Conservation (phyloP, 768 basidiomycete genomes). For the Ramaria sp. region DNA sequence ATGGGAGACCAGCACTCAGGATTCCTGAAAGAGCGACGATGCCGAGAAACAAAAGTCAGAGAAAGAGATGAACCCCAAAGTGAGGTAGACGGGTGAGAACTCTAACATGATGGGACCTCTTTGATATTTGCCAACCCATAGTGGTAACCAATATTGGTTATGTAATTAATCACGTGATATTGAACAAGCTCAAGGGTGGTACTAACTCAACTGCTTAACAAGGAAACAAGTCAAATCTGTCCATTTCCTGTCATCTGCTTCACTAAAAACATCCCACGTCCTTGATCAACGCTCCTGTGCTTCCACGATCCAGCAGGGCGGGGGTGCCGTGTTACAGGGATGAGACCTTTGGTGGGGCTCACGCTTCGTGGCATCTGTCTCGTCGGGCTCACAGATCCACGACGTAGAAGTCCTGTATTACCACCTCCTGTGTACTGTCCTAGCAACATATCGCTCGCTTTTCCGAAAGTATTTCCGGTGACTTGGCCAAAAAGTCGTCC, state of each 20-base stretch:
- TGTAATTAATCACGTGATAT: too few relatives aligned
- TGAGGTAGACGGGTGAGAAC: not conserved
- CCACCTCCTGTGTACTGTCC: conserved; percentile 20
- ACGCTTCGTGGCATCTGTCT: conserved; percentile 38
- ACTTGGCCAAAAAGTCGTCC: conserved; percentile 26
- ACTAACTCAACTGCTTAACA: too few relatives aligned
- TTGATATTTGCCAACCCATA: too few relatives aligned
- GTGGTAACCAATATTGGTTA: too few relatives aligned
- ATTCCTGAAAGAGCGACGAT: not conserved
- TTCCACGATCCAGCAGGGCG: conserved; percentile 65
- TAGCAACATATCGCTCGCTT: conserved; percentile 29
- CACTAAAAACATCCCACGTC: conserved; percentile 64
- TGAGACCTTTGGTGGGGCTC: conserved; percentile 65
- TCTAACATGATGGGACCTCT: too few relatives aligned
- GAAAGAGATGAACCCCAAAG: not conserved
- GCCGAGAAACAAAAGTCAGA: not conserved
- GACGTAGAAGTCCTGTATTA: conserved; percentile 47
- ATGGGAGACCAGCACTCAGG: not conserved
- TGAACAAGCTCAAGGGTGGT: too few relatives aligned
- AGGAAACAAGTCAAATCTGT: not conserved
- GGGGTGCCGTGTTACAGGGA: conserved; percentile 25
- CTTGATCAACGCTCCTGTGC: conserved; percentile 55
- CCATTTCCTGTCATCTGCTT: conserved; percentile 60
- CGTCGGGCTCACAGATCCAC: conserved; percentile 55
- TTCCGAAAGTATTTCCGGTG: conserved; percentile 62